These are phyloP conservation scores for Macrocybe gigantea DNA, from an alignment of 768 basidiomycete genomes.

Conservation along the genomic window DNA sequence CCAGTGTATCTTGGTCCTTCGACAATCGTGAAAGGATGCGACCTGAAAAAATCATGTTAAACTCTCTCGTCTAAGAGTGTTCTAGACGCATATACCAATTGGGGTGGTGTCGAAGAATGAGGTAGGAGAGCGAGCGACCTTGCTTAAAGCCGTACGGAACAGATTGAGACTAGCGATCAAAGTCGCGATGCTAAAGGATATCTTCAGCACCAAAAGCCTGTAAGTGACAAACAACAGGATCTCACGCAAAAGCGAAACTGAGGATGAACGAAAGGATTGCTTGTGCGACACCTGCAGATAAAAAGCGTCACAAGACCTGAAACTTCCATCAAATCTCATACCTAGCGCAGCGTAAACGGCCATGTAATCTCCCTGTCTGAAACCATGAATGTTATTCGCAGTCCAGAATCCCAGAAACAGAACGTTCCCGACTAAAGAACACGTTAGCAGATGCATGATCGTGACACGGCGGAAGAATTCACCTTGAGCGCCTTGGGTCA, in stretches of 20 bases:
- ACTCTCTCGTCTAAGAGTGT: neutral
- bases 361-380: conserved; percentile 65
- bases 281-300: conserved; percentile 34
- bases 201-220: neutral
- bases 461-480: neutral
- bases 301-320: neutral
- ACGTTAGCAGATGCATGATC: neutral
- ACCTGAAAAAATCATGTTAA: conserved; percentile 25
- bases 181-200: conserved; percentile 22
- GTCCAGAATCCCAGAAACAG: conserved; percentile 77
- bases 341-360: conserved; percentile 45
- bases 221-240: neutral
- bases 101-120: conserved; percentile 74
- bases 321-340: conserved; percentile 10
- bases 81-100: conserved; percentile 34
- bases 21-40: conserved; percentile 52
- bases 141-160: conserved; percentile 48
- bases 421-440: conserved; percentile 46
- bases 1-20: conserved; percentile 57
- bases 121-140: conserved; percentile 53
- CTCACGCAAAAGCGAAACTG: conserved; percentile 45
- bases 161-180: conserved; percentile 39
- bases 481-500: conserved; percentile 50
- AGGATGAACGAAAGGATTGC: conserved; percentile 46
- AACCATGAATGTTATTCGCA: conserved; percentile 44